These are phyloP conservation scores for Oemleria cerasiformis DNA, from an alignment of 306 rosid species.

Conservation along the genomic window DNA sequence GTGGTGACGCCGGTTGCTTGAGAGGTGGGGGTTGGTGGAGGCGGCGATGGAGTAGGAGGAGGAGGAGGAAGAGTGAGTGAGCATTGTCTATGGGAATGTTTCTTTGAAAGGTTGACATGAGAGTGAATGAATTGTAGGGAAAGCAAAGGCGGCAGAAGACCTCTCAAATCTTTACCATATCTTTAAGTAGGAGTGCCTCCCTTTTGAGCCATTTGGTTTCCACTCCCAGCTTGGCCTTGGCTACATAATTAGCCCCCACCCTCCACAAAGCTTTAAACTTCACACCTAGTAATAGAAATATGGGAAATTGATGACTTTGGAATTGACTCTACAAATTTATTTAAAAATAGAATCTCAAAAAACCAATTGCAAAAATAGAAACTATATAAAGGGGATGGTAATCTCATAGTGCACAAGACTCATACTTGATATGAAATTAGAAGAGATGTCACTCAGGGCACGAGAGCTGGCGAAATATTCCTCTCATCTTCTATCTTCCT, in stretches of 20 bases:
- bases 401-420: too few species aligned
- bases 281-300: too few species aligned
- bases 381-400: too few species aligned
- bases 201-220: neutral
- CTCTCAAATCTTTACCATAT: slow-evolving; percentile 8
- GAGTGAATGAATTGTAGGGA: slow-evolving; percentile 5
- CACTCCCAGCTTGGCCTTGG: neutral
- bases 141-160: slow-evolving; percentile 9
- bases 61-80: neutral
- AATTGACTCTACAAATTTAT: too few species aligned
- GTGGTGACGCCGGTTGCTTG: neutral
- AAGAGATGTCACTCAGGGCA: too few species aligned
- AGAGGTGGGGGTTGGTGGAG: neutral
- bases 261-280: too few species aligned
- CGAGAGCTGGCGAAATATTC: too few species aligned
- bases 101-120: neutral
- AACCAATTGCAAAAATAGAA: too few species aligned
- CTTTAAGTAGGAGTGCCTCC: slow-evolving; percentile 6
- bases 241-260: neutral
- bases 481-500: too few species aligned
- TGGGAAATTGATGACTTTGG: too few species aligned
- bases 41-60: neutral
- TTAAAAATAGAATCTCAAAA: too few species aligned
- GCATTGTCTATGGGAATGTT: neutral
- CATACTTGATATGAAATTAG: too few species aligned